These are phyloP conservation scores for Verticillium isaacii DNA, from an alignment of 2,329 filamentous ascomycete species.

Conservation along the genomic window DNA sequence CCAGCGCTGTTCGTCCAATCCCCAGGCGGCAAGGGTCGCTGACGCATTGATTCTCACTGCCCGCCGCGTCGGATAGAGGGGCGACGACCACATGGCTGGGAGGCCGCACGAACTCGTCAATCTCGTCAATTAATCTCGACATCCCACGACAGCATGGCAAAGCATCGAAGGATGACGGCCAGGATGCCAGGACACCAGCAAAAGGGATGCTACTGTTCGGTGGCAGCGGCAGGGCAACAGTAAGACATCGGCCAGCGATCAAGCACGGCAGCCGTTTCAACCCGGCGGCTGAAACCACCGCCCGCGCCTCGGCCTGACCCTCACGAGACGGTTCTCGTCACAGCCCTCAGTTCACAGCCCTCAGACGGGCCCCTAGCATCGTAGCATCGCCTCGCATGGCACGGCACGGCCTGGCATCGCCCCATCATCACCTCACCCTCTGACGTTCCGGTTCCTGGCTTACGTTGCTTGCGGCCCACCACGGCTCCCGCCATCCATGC, in stretches of 20 bases:
- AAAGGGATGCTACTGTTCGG: not conserved
- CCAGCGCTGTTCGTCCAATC: not conserved
- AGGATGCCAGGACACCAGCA: not conserved
- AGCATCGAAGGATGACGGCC: not conserved
- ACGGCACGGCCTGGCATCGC: not conserved
- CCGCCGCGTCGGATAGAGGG: not conserved
- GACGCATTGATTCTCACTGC: not conserved
- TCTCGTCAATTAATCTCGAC: not conserved
- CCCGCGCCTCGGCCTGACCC: not conserved
- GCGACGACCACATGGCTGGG: not conserved
- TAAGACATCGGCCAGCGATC: not conserved
- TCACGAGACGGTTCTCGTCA: not conserved
- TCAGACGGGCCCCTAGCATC: not conserved
- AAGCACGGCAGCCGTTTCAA: not conserved
- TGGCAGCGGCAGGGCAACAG: not conserved
- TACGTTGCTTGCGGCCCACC: not conserved
- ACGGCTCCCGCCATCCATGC: not conserved
- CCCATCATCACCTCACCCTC: not conserved
- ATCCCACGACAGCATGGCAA: not conserved
- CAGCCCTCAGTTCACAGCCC: not conserved
- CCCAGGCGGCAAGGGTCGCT: not conserved
- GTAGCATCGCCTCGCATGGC: not conserved
- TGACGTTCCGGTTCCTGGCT: not conserved
- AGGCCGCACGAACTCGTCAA: not conserved
- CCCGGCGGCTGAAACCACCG: not conserved